These are phyloP conservation scores for Elaeagnus macrophylla DNA, from an alignment of 306 rosid genomes.

Conservation along the genomic window DNA sequence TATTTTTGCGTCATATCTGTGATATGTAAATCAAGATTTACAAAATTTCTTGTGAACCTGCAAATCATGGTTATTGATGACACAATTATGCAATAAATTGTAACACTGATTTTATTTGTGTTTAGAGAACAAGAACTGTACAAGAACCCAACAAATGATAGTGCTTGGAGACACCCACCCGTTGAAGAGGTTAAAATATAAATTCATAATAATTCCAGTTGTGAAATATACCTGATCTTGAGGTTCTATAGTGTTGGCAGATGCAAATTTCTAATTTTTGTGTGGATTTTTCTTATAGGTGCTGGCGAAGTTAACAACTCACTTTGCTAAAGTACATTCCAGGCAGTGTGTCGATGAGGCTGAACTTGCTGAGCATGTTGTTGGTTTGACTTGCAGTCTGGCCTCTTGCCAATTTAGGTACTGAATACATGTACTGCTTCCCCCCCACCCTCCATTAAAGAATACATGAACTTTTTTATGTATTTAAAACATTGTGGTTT, in stretches of 20 bases:
- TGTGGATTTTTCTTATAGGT: slow-evolving; percentile 35
- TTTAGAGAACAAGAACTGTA: slow-evolving; percentile 73
- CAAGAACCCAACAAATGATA: slow-evolving; percentile 56
- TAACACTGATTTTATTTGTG: slow-evolving; percentile 15
- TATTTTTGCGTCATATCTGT: too few species aligned
- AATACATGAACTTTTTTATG: slow-evolving; percentile 1
- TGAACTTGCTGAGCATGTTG: slow-evolving; percentile 90
- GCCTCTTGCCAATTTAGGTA: slow-evolving; percentile 97
- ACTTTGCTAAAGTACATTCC: slow-evolving; percentile 64
- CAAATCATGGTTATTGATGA: too few species aligned
- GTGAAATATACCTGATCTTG: slow-evolving; percentile 5
- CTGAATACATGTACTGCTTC: slow-evolving; percentile 8
- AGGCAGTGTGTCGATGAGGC: slow-evolving; percentile 92
- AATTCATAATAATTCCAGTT: slow-evolving; percentile 16
- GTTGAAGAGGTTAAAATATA: slow-evolving; percentile 71
- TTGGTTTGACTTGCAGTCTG: slow-evolving; percentile 75
- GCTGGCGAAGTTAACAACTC: slow-evolving; percentile 65
- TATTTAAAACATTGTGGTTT: not conserved
- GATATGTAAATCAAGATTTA: too few species aligned
- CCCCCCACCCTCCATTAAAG: not conserved
- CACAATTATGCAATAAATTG: slow-evolving; percentile 8
- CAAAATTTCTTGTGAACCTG: too few species aligned
- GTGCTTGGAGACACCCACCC: slow-evolving; percentile 72
- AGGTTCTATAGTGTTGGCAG: not conserved
- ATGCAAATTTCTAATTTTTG: slow-evolving; percentile 9